Evolutionary conservation across 768 basidiomycete genomes (phyloP).

Genomic region (Hygrophorus russula): DNA sequence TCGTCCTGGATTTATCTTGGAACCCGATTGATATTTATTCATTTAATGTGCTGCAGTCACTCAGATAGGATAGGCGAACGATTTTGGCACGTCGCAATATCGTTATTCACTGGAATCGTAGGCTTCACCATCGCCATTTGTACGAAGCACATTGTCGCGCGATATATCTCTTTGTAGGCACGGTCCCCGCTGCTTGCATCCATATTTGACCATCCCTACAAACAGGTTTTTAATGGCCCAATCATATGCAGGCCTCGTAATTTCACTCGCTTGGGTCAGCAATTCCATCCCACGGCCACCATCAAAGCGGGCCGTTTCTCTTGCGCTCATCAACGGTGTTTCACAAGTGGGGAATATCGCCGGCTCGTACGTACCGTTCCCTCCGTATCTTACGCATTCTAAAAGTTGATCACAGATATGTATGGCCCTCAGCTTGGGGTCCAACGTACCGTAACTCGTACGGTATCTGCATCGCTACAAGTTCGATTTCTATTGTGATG

Average conservation of each 20-base stretch:
- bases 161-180: conserved; percentile 37
- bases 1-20: not conserved
- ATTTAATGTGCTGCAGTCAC: conserved; percentile 28
- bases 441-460: conserved; percentile 62
- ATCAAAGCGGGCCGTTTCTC: conserved; percentile 76
- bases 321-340: conserved; percentile 75
- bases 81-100: conserved; percentile 48
- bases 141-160: conserved; percentile 48
- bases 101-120: conserved; percentile 48
- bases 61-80: conserved; percentile 66
- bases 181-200: conserved; percentile 7
- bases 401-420: conserved; percentile 32
- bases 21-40: conserved; percentile 1
- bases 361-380: conserved; percentile 4
- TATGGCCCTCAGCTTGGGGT: conserved; percentile 62
- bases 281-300: conserved; percentile 46
- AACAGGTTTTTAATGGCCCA: conserved; percentile 68
- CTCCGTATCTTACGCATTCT: too few species aligned
- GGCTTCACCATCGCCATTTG: conserved; percentile 58
- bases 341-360: conserved; percentile 69
- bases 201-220: conserved; percentile 1
- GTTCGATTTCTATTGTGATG: conserved; percentile 37
- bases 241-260: conserved; percentile 62
- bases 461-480: conserved; percentile 58
- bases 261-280: conserved; percentile 45